A percentile compares a stretch with the other conserved stretches of the same genome.
Conservation (phyloP, 2,329 filamentous ascomycete genomes). For the Penicillium sp. region DNA sequence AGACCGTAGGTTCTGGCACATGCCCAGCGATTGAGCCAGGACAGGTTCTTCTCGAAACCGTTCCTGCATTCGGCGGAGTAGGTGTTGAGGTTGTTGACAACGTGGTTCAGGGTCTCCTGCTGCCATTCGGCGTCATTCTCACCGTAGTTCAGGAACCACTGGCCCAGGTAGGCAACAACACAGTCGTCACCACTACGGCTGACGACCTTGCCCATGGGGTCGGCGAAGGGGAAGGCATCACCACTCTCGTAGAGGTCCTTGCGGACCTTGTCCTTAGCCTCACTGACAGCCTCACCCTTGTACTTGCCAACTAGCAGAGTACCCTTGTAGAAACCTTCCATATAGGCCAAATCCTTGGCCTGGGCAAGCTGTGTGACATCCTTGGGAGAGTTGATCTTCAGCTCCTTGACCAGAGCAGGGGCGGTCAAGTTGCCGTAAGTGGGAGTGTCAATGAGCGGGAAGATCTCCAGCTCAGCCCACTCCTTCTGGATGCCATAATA, state of each 20-base stretch:
- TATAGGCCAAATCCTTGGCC: slow-evolving; percentile 95
- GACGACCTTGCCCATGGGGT: slow-evolving; percentile 86
- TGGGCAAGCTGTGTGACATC: slow-evolving; percentile 86
- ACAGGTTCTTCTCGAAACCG: slow-evolving; percentile 78
- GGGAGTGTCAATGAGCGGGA: slow-evolving; percentile 86
- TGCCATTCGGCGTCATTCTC: slow-evolving; percentile 79
- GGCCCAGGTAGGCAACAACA: slow-evolving; percentile 87
- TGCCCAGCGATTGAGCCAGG: slow-evolving; percentile 95
- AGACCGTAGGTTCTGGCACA: slow-evolving; percentile 89
- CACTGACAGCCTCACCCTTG: slow-evolving; percentile 80
- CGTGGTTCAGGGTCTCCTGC: slow-evolving; percentile 67
- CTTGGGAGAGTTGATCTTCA: slow-evolving; percentile 97
- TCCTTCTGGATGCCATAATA: slow-evolving; percentile 96
- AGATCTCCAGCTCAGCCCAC: slow-evolving; percentile 87
- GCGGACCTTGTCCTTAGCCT: slow-evolving; percentile 81
- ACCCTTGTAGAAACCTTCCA: slow-evolving; percentile 96
- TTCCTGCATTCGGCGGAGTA: slow-evolving; percentile 76
- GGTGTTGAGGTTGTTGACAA: slow-evolving; percentile 72
- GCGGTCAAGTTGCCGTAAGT: slow-evolving; percentile 83
- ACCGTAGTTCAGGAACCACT: slow-evolving; percentile 98
- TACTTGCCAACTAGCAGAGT: slow-evolving; percentile 84
- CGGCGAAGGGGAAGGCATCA: slow-evolving; percentile 85
- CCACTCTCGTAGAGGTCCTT: slow-evolving; percentile 72
- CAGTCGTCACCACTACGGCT: slow-evolving; percentile 89
- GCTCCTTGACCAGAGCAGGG: slow-evolving; percentile 77